A percentile compares a stretch with the other conserved stretches of the same genome.
phyloP scores from a whole-genome alignment of 257 asterid genomes.

The Leonotis leonurus region DNA sequence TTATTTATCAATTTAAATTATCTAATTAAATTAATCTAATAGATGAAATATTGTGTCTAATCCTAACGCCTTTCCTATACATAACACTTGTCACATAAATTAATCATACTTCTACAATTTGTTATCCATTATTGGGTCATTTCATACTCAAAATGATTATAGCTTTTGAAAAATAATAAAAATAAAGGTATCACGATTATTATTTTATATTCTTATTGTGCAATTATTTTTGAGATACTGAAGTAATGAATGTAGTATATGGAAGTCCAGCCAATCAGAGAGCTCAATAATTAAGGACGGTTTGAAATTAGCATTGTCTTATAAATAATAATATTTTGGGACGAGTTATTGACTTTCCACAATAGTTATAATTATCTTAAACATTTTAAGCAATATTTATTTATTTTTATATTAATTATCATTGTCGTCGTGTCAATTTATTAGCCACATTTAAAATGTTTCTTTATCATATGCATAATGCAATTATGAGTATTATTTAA shows the following conservation, averaged over 20 bases:
- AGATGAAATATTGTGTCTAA: too few species aligned
- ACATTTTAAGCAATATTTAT: not conserved
- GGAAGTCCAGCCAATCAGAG: slow-evolving; percentile 12
- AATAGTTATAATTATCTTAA: not conserved
- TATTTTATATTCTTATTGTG: not conserved
- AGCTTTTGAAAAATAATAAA: not conserved
- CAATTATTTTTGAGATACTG: not conserved
- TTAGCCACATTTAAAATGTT: too few species aligned
- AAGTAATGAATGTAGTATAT: not conserved
- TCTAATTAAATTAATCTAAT: too few species aligned
- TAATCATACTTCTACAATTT: not conserved
- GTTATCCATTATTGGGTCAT: not conserved
- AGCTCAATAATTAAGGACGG: slow-evolving; percentile 8
- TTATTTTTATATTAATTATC: not conserved
- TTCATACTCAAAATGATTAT: not conserved
- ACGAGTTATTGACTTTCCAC: not conserved
- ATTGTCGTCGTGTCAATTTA: too few species aligned
- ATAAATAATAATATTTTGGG: not conserved
- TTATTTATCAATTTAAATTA: too few species aligned
- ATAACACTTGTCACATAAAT: not conserved
- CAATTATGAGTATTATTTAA: too few species aligned
- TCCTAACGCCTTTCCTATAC: too few species aligned
- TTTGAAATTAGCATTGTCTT: not conserved
- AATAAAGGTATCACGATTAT: not conserved
- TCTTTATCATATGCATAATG: too few species aligned